Evolutionary conservation across 805 yeast genomes (phyloP).

Genomic region (Kodamaea neixiangensis): DNA sequence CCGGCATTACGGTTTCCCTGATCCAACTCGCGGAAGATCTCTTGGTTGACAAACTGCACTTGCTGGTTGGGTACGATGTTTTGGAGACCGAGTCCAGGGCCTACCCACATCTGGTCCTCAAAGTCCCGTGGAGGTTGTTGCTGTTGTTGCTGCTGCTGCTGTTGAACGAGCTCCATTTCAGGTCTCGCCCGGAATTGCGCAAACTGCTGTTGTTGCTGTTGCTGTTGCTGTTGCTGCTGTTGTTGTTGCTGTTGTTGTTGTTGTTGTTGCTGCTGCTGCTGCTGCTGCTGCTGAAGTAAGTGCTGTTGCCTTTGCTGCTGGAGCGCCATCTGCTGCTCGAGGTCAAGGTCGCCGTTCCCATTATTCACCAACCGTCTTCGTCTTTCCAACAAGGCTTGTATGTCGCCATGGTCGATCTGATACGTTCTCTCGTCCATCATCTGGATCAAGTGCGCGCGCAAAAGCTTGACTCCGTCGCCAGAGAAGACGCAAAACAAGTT

Average conservation of each 20-base stretch:
- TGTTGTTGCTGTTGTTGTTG: conserved; percentile 2
- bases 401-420: conserved; percentile 34
- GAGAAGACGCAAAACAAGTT: conserved; percentile 89
- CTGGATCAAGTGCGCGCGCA: conserved; percentile 67
- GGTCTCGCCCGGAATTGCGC: background rate
- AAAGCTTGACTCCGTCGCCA: conserved; percentile 80
- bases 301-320: background rate
- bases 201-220: background rate
- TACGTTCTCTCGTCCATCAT: conserved; percentile 39
- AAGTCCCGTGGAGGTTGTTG: conserved; percentile 1
- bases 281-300: too few relatives aligned
- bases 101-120: conserved; percentile 24
- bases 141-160: background rate
- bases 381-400: conserved; percentile 30
- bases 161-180: background rate
- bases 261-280: background rate
- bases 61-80: conserved; percentile 19
- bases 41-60: conserved; percentile 30
- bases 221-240: conserved; percentile 6
- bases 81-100: conserved; percentile 16
- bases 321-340: conserved; percentile 2
- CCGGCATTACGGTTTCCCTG: conserved; percentile 33
- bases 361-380: conserved; percentile 26
- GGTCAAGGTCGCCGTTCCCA: conserved; percentile 1
- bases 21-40: conserved; percentile 31